phyloP scores from a whole-genome alignment of 305 asterid genomes.

The Fraxinus angustifolia region DNA sequence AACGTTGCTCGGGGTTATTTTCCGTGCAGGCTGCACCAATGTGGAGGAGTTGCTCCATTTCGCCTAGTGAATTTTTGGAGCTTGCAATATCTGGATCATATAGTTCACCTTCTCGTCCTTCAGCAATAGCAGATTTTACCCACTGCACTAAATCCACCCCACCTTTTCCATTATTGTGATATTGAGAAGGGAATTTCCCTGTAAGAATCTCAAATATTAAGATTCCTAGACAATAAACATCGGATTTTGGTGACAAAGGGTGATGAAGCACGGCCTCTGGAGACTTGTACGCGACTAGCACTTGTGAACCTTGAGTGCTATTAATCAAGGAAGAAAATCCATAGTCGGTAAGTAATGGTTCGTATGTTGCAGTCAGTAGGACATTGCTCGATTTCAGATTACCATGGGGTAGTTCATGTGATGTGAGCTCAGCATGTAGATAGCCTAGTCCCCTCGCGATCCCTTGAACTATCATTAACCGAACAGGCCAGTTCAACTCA shows the following conservation, averaged over 20 bases:
- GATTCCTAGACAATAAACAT: slow-evolving; percentile 64
- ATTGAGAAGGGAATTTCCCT: slow-evolving; percentile 55
- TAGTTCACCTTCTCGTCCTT: slow-evolving; percentile 43
- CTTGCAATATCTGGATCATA: slow-evolving; percentile 47
- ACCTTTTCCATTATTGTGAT: slow-evolving; percentile 44
- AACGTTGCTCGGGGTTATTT: slow-evolving; percentile 42
- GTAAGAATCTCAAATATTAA: slow-evolving; percentile 72
- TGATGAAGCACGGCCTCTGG: slow-evolving; percentile 54
- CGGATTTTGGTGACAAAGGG: slow-evolving; percentile 57
- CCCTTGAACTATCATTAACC: slow-evolving; percentile 61
- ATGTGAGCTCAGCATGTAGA: slow-evolving; percentile 49
- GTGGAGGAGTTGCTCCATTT: slow-evolving; percentile 47
- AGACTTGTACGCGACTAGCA: slow-evolving; percentile 56
- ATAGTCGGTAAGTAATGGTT: slow-evolving; percentile 60
- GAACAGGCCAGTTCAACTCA: slow-evolving; percentile 56
- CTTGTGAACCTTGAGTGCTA: slow-evolving; percentile 40
- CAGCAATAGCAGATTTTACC: slow-evolving; percentile 52
- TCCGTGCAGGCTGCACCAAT: slow-evolving; percentile 65
- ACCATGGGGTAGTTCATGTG: slow-evolving; percentile 63
- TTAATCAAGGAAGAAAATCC: slow-evolving; percentile 46
- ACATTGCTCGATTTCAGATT: slow-evolving; percentile 77
- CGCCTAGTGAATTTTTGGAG: slow-evolving; percentile 14
- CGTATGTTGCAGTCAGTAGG: slow-evolving; percentile 41
- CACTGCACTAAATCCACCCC: slow-evolving; percentile 66
- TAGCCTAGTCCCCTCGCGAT: slow-evolving; percentile 54